Percentiles rank a stretch among this genome's conserved stretches.
phyloP scores from a whole-genome alignment of 2,329 filamentous ascomycete species.

The Phaeosphaeriaceae sp. region DNA sequence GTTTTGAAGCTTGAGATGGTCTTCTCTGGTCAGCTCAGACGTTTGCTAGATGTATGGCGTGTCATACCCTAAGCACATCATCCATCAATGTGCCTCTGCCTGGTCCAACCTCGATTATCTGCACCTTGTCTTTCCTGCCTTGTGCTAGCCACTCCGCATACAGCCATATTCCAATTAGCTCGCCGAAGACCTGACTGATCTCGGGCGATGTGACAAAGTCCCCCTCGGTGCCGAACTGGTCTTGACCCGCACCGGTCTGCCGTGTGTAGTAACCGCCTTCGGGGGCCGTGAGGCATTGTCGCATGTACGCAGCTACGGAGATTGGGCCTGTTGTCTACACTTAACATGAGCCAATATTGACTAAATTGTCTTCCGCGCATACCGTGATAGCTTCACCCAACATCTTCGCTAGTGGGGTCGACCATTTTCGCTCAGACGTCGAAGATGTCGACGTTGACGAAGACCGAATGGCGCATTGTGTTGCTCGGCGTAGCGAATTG shows the following conservation, averaged over 20 bases:
- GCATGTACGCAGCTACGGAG: conserved; percentile 94
- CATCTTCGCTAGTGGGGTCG: conserved; percentile 88
- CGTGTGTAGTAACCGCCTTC: conserved; percentile 93
- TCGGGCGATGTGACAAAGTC: conserved; percentile 98
- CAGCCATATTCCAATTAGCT: conserved; percentile 93
- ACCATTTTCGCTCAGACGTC: conserved; percentile 71
- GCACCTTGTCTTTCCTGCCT: conserved; percentile 75
- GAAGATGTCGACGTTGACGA: conserved; percentile 31
- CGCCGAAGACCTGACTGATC: conserved; percentile 96
- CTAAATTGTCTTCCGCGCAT: conserved; percentile 27
- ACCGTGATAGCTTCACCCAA: conserved; percentile 88
- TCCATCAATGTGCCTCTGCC: conserved; percentile 96
- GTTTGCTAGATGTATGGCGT: background rate
- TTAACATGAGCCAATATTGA: background rate
- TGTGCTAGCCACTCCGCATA: conserved; percentile 97
- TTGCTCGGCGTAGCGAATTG: conserved; percentile 5
- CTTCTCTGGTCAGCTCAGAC: conserved; percentile 54
- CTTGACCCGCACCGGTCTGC: conserved; percentile 69
- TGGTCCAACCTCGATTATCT: conserved; percentile 93
- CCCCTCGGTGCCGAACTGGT: conserved; percentile 91
- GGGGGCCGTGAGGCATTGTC: conserved; percentile 93
- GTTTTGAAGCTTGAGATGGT: conserved; percentile 84
- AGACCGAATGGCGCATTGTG: conserved; percentile 47
- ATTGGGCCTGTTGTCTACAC: conserved; percentile 85
- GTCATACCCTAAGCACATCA: conserved; percentile 83